These are phyloP conservation scores for Aquilaria agallochum DNA, from an alignment of 441 rosid genomes.

Conservation along the genomic window DNA sequence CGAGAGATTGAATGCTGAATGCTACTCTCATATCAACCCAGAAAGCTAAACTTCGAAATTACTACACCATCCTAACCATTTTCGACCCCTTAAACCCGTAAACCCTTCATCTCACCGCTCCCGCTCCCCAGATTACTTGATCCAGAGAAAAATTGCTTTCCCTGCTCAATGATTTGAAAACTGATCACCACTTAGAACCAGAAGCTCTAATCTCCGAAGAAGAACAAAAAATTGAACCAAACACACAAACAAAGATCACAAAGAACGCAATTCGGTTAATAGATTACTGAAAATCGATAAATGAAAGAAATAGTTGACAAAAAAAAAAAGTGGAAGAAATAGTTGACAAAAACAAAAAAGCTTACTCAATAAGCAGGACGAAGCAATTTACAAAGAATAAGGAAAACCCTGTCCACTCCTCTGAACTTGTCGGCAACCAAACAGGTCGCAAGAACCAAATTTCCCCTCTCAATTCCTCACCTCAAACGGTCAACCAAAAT, in stretches of 20 bases:
- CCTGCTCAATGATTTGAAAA: too few species aligned
- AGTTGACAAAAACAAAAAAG: neutral
- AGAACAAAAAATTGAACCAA: neutral
- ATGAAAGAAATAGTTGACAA: neutral
- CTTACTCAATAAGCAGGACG: slow-evolving; percentile 3
- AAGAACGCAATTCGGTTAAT: neutral
- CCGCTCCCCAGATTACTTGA: too few species aligned
- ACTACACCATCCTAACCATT: too few species aligned
- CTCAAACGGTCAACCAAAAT: slow-evolving; percentile 18
- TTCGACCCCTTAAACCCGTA: too few species aligned
- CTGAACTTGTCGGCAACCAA: slow-evolving; percentile 32
- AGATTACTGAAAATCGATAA: slow-evolving; percentile 13
- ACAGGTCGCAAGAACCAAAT: slow-evolving; percentile 13
- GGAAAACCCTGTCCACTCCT: slow-evolving; percentile 8
- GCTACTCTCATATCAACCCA: too few species aligned
- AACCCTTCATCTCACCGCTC: too few species aligned
- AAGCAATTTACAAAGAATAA: neutral
- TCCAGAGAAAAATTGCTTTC: too few species aligned
- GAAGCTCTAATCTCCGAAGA: too few species aligned
- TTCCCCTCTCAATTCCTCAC: slow-evolving; percentile 9
- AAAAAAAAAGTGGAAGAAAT: neutral
- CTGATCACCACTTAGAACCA: too few species aligned
- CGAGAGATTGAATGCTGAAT: too few species aligned
- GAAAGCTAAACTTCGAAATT: too few species aligned
- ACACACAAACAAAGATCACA: slow-evolving; percentile 13